A percentile compares a stretch with the other conserved stretches of the same genome.
These are phyloP conservation scores for Cornus florida DNA, from an alignment of 148 eudicot genomes.

Conservation along the genomic window DNA sequence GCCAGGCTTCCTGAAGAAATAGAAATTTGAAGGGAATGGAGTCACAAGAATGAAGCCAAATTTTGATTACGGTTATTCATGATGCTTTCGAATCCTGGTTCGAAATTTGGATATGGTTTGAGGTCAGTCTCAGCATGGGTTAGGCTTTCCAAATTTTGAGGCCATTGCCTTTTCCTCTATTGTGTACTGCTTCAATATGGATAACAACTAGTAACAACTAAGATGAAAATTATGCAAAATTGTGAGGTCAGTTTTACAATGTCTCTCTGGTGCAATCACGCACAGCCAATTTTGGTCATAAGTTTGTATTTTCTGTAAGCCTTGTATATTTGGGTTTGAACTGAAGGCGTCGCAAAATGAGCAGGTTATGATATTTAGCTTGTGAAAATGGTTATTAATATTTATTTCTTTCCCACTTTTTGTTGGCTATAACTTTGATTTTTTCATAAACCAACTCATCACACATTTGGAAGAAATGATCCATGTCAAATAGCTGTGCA, in stretches of 20 bases:
- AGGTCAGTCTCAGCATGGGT: neutral
- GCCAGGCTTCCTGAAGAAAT: conserved; percentile 60
- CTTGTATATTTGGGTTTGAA: too few species aligned
- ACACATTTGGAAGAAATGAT: too few species aligned
- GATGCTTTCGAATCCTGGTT: neutral
- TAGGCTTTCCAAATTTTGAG: neutral
- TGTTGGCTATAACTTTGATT: too few species aligned
- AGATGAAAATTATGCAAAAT: too few species aligned
- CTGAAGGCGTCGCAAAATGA: neutral
- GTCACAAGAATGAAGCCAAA: conserved; percentile 1
- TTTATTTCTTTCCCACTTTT: too few species aligned
- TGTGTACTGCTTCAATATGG: too few species aligned
- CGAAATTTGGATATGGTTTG: neutral
- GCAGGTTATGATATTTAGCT: too few species aligned
- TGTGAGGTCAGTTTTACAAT: neutral
- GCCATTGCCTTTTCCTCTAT: neutral
- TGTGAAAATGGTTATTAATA: too few species aligned
- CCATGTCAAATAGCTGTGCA: too few species aligned
- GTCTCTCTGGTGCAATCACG: neutral
- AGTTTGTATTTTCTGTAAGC: neutral
- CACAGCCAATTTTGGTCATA: neutral
- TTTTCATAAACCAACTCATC: too few species aligned
- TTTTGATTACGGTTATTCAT: neutral
- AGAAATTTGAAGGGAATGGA: conserved; percentile 25
- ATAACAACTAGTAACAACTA: too few species aligned